Evolutionary conservation across 1,139 yeast genomes (phyloP), one percentile per base, ranked within the genome.

Genomic region (Wickerhamomyces sp.): DNA sequence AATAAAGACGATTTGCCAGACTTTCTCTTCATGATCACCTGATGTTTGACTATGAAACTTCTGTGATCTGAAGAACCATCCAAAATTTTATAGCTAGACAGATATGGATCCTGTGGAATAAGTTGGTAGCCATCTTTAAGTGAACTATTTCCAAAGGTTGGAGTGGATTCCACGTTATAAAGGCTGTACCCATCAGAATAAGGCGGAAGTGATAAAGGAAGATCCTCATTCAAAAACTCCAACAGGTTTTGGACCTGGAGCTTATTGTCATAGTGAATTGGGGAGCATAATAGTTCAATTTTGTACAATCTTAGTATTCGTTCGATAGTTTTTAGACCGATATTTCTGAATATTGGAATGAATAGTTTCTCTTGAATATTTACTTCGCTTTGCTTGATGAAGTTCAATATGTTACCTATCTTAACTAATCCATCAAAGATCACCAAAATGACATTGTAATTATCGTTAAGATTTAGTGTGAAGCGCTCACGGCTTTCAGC

Each of bases 401-500:
- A 51, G 30, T 53, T 51, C 37, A 53, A 40, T 10, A 54, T 49
- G 31, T 54, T 54, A 1, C 58, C 58, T 36, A 54, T 52, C 42
- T 54, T 54, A 21, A 44, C 38, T 22, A 54, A 39, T 5, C 57
- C 58, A 40, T 54, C 56, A 43, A 54, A 54, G 9, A 54, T 43
- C 4, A 54, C 40, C 18, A 54, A 32, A 8, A 48, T 35, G 3
- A 53, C 30, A 28, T 39, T 45, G 30, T 45, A 50, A 14, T 50
- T 37, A 0, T 44, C 49, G 7, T 42, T 28, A 19, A 35, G 19
- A 33, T 51, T 36, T 29, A 53, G 36, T 4, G 57, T 52, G 37
- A 54, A 52, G 24, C 33, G 42, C 4, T 19, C 8, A 21, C 47
- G 47, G 3, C 47, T 16, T 3, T 32, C 22, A 7, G 28, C 7